Evolutionary conservation across 2,329 filamentous ascomycete genomes (phyloP).

Genomic region (Thermoascus crustaceus): DNA sequence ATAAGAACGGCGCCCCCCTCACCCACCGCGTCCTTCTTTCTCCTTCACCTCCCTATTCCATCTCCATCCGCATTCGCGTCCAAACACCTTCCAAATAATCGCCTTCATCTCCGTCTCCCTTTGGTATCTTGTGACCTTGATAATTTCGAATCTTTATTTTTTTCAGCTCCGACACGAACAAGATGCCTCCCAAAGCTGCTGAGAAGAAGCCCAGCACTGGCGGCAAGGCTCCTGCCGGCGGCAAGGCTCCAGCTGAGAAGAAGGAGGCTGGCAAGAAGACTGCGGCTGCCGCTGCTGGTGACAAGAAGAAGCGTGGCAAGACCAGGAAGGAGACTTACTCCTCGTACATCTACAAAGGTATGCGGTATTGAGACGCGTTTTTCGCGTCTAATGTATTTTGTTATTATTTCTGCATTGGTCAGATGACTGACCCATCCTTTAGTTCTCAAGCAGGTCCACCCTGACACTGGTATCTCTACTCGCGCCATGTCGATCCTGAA

Average conservation of each 20-base stretch:
- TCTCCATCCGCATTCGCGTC: constrained; percentile 14
- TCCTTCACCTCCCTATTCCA: constrained; percentile 18
- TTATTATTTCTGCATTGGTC: constrained; percentile 1
- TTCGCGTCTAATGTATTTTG: constrained; percentile 1
- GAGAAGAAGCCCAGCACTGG: constrained; percentile 94
- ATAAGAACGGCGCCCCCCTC: constrained; percentile 40
- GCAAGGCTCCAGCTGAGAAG: constrained; percentile 85
- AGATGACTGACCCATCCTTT: constrained; percentile 29
- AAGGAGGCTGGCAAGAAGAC: constrained; percentile 99
- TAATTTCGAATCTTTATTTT: constrained; percentile 31
- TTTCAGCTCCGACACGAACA: constrained; percentile 36
- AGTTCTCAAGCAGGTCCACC: constrained; percentile 99
- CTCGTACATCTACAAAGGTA: constrained; percentile 99
- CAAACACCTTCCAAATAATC: constrained; percentile 8
- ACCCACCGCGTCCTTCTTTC: constrained; percentile 27
- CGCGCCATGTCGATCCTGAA: constrained; percentile 99
- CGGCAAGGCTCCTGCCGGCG: constrained; percentile 75
- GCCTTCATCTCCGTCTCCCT: constrained; percentile 6
- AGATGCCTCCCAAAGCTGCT: constrained; percentile 97
- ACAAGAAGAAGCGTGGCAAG: constrained; percentile 99
- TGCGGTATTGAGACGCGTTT: constrained; percentile 3
- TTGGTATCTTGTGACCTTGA: constrained; percentile 17
- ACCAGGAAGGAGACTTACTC: constrained; percentile 99
- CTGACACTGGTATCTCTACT: constrained; percentile 99
- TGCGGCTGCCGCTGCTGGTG: constrained; percentile 68